A percentile compares a stretch with the other conserved stretches of the same genome.
Evolutionary conservation across 2,329 filamentous ascomycete genomes (phyloP).

Genomic region (Aureobasidium sp.): DNA sequence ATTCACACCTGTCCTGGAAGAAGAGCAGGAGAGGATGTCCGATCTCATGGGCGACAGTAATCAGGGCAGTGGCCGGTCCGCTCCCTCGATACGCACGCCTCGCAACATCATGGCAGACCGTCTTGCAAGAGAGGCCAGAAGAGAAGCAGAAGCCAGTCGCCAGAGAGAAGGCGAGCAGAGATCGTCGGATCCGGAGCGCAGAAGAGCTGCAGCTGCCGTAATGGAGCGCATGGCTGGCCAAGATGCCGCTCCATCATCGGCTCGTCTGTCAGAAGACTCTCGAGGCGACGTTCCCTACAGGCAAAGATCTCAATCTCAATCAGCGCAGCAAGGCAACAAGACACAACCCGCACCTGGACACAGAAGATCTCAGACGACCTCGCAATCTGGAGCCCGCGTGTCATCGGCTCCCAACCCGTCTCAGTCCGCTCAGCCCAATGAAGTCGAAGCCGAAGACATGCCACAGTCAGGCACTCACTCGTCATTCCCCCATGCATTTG

Average conservation of each 20-base stretch:
- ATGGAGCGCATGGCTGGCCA: neutral
- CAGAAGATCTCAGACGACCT: neutral
- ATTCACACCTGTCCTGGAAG: conserved; percentile 76
- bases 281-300: neutral
- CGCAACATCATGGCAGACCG: conserved; percentile 89
- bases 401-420: conserved; percentile 15
- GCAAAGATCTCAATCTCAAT: neutral
- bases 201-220: conserved; percentile 1
- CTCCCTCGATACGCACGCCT: conserved; percentile 62
- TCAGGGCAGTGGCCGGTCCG: conserved; percentile 48
- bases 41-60: conserved; percentile 61
- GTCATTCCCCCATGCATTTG: conserved; percentile 91
- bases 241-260: neutral
- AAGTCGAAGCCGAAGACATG: neutral
- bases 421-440: neutral
- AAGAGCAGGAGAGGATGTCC: conserved; percentile 90
- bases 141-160: conserved; percentile 50
- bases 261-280: neutral
- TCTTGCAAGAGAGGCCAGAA: conserved; percentile 64
- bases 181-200: conserved; percentile 41
- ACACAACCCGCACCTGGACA: neutral
- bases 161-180: conserved; percentile 2
- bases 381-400: conserved; percentile 8
- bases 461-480: conserved; percentile 36
- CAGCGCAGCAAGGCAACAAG: neutral